Base-by-base conservation (phyloP, 352 stramenopile genomes). In the Elongisporangium senticosum region DNA sequence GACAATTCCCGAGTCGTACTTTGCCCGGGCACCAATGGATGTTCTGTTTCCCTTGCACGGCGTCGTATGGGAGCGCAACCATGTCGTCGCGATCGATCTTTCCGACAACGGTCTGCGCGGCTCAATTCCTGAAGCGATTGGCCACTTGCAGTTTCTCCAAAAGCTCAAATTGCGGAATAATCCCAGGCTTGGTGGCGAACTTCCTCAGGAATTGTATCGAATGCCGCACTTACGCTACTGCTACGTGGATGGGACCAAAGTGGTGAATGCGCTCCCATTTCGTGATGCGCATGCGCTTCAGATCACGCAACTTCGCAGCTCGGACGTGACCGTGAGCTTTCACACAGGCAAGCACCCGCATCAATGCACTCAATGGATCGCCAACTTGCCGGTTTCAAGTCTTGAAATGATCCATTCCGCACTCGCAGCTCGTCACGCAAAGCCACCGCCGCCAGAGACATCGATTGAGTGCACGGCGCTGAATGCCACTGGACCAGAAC, bases 401-500 rank as follows among this genome's bases (percentile, higher is more conserved):
- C 70, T 90, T 53, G 76, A 75, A 49, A 77, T 74, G 65, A 69
- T 89, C 26, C 72, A 83, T 51, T 63, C 73, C 3, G 61, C 74
- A 2, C 61, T 89, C 6, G 73, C 77, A 40, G 78, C 77, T 7
- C 54, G 67, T 11, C 79, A 80, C 26, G 64, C 33, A 70, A 56
- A 71, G 49, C 17, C 58, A 51, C 20, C 61, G 55, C 20, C 11
- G 23, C 2, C 53, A 63, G 26, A 20, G 52, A 21, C 43, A 56
- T 2, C 66, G 17, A 74, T 76, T 47, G 63, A 73, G 20, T 60
- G 64, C 37, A 84, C 77, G 11, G 77, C 76, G 0, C 64, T 59
- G 17, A 90, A 90, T 37, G 80, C 80, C 8, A 89, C 80, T 0
- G 80, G 80, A 11, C 76, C 80, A 0, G 80, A 90, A 61, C 80